Evolutionary conservation across 495 filamentous ascomycete genomes (phyloP).

Genomic region (Penicillium subrubescens): DNA sequence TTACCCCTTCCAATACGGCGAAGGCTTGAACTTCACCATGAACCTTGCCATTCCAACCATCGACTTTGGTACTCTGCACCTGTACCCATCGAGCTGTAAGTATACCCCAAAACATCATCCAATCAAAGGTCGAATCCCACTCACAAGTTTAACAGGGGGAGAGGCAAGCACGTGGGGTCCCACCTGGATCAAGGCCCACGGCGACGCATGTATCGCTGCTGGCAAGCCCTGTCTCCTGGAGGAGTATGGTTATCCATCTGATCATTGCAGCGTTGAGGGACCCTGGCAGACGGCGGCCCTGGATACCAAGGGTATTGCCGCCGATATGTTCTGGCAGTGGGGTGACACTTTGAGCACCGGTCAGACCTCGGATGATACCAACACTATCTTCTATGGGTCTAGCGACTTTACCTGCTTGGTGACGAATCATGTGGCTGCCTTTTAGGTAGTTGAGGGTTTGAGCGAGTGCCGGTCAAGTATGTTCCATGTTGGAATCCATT

Average conservation of each 20-base stretch:
- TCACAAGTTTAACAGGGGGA: slow-evolving; percentile 37
- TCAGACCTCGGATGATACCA: slow-evolving; percentile 60
- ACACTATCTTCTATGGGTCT: slow-evolving; percentile 61
- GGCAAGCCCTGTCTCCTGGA: slow-evolving; percentile 71
- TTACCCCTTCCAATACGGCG: slow-evolving; percentile 59
- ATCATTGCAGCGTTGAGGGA: slow-evolving; percentile 47
- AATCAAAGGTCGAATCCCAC: not conserved
- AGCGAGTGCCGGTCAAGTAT: not conserved
- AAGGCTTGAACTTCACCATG: slow-evolving; percentile 66
- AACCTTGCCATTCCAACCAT: slow-evolving; percentile 59
- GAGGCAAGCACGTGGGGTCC: slow-evolving; percentile 48
- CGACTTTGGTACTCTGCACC: slow-evolving; percentile 69
- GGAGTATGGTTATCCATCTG: slow-evolving; percentile 60
- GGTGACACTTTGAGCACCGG: slow-evolving; percentile 59
- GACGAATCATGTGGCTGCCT: slow-evolving; percentile 57
- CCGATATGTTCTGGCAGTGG: slow-evolving; percentile 69
- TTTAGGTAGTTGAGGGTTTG: slow-evolving; percentile 17
- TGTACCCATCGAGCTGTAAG: slow-evolving; percentile 59
- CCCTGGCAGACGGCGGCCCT: slow-evolving; percentile 62
- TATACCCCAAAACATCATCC: slow-evolving; percentile 28
- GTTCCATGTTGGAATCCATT: too few relatives aligned
- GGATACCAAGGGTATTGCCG: slow-evolving; percentile 51
- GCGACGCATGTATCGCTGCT: slow-evolving; percentile 51
- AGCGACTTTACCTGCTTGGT: slow-evolving; percentile 58
- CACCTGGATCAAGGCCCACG: slow-evolving; percentile 64